Base-by-base conservation (phyloP, 1,284 basidiomycete species). In the Tausonia pullulans region DNA sequence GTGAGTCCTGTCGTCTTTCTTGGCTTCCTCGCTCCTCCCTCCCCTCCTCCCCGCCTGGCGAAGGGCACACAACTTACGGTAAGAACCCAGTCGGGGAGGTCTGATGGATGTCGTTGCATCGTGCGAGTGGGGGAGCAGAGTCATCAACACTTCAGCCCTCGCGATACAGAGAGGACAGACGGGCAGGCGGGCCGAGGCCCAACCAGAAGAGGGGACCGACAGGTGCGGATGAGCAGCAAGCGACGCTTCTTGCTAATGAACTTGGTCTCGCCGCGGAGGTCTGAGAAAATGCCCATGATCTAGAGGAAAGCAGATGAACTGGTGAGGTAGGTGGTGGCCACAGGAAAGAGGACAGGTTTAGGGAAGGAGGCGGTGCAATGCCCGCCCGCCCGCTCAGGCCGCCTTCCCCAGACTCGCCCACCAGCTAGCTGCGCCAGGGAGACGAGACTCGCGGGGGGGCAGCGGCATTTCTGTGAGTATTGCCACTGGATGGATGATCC, bases 141-240 rank as follows among this genome's bases (percentile, higher is more conserved):
- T 8, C 48, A 49, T 9, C 9, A 49, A 49, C 8, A 14, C 9
- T 49, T 1, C 8, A 14, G 48, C 9, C 14, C 48, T 8, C 14
- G 9, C 48, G 48, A 43, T 7, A 41, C 7, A 8, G 6, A 55
- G 6, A 9, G 16, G 27, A 55, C 53, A 55, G 27, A 54, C 8
- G 10, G 27, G 58, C 7, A 59, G 14, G 1, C 27, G 27, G 27
- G 27, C 27, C 27, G 27, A 27, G 27, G 27, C 27, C 27, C 27
- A 27, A 27, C 27, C n/a, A 39, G 45, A 27, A 13, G 46, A 40
- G n/a, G 11, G 58, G 40, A 60, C 48, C 3, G 5, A 60, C 58
- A 60, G 13, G 58, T 60, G 11, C 58, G 58, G 48, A 60, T n/a
- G 48, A 60, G 41, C 45, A 60, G 48, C 7, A 51, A 27, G 39